A percentile compares a stretch with the other conserved stretches of the same genome.
Evolutionary conservation across 139 green algal species (phyloP).

Genomic region (Yamagishiella unicocca): DNA sequence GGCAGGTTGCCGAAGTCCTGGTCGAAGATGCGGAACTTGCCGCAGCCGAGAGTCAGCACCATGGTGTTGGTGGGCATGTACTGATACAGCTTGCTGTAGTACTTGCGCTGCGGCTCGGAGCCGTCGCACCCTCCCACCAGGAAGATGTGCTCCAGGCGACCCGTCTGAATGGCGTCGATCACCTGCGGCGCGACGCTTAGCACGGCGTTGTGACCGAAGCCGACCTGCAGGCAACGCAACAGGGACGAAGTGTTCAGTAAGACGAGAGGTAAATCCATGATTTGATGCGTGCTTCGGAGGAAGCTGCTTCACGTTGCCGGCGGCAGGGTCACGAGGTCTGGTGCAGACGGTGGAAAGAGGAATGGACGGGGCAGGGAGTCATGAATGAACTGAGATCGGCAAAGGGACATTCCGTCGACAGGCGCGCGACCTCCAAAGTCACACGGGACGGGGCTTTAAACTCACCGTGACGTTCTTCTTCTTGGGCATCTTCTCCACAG

Average conservation of each 20-base stretch:
- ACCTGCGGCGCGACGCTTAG: slow-evolving; percentile 64
- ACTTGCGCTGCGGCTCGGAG: slow-evolving; percentile 69
- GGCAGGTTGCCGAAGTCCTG: slow-evolving; percentile 73
- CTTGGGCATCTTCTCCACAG: background rate
- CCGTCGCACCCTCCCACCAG: slow-evolving; percentile 74
- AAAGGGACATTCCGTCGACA: too few relatives aligned
- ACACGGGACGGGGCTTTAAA: too few relatives aligned
- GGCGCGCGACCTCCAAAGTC: too few relatives aligned
- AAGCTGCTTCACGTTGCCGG: too few relatives aligned
- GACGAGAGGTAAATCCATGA: too few relatives aligned
- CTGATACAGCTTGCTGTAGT: slow-evolving; percentile 55
- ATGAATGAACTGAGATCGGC: background rate
- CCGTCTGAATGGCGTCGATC: slow-evolving; percentile 65
- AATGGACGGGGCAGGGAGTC: background rate
- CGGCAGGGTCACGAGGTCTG: too few relatives aligned
- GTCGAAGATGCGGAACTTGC: slow-evolving; percentile 83
- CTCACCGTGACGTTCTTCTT: slow-evolving; percentile 39
- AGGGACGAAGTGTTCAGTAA: too few relatives aligned
- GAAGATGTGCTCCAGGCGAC: slow-evolving; percentile 70
- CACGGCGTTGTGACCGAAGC: slow-evolving; percentile 69
- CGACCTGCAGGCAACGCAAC: slow-evolving; percentile 52
- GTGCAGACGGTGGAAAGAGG: background rate
- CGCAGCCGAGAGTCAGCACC: slow-evolving; percentile 80
- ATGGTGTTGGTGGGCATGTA: slow-evolving; percentile 60
- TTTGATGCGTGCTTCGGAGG: too few relatives aligned